A percentile compares a stretch with the other conserved stretches of the same genome.
Conservation (phyloP, 2,329 filamentous ascomycete species). For the Epichloe gansuensis region DNA sequence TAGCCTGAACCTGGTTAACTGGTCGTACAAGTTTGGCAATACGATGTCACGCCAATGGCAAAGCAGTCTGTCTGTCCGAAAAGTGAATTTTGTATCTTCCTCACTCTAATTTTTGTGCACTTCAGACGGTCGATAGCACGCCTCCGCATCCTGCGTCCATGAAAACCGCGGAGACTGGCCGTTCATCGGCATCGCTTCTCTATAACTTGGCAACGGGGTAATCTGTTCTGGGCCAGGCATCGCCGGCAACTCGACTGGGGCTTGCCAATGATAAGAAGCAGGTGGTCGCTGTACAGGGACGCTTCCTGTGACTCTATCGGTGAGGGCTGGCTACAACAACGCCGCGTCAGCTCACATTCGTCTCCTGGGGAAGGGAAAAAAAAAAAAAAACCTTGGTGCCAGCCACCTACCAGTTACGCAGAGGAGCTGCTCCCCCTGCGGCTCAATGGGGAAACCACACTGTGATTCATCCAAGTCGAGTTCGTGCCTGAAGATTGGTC, state of each 20-base stretch:
- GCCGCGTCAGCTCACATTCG: not conserved
- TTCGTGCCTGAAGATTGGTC: not conserved
- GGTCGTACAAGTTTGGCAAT: too few species aligned
- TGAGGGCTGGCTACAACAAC: not conserved
- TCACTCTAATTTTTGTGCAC: not conserved
- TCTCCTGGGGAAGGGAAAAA: not conserved
- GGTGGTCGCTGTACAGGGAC: not conserved
- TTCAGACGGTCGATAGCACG: slow-evolving; percentile 14
- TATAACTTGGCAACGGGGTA: slow-evolving; percentile 23
- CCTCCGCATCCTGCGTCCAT: slow-evolving; percentile 19
- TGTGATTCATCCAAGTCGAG: not conserved
- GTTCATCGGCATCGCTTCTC: slow-evolving; percentile 4
- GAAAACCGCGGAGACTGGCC: slow-evolving; percentile 13
- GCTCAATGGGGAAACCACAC: not conserved
- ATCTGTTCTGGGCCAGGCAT: slow-evolving; percentile 16
- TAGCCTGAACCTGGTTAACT: too few species aligned
- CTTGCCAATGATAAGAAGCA: slow-evolving; percentile 1
- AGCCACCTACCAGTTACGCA: not conserved
- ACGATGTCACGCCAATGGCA: too few species aligned
- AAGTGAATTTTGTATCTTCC: not conserved
- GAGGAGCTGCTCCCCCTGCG: not conserved
- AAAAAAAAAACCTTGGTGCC: not conserved
- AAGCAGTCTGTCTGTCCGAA: too few species aligned
- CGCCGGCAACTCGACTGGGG: slow-evolving; percentile 3
- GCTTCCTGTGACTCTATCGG: not conserved